Base-by-base conservation (phyloP, 768 basidiomycete genomes). In the Psilocybe sp. region DNA sequence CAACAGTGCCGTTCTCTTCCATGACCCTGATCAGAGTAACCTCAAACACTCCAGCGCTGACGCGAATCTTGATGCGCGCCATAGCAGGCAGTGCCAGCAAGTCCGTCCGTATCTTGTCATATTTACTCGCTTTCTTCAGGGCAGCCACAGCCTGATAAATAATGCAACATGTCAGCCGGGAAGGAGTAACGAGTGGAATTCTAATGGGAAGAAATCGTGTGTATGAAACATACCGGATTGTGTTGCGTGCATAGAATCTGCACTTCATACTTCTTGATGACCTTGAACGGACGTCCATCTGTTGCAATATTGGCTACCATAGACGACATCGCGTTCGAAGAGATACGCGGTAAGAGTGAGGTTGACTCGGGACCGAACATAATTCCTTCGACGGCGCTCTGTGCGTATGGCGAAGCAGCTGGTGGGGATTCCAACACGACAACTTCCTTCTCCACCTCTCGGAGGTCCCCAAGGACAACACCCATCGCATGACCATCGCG, bases 221-320 rank as follows among this genome's bases (percentile, higher is more conserved):
- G 40, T 16, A 8, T 46, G 45, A 37, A 33, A 75, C 91, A 54
- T 63, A 95, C 94, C 8, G 93, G 93, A 59, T 97, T 98, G 62
- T 98, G 95, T 58, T 89, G 86, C 1, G 85, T 70, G 63, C 95
- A 98, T 3, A 95, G 66, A 11, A 92, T 73, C 56, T 90, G 82
- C 4, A 91, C 79, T 57, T 84, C 84, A 7, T 77, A 64, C 67
- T 92, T 92, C 72, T 74, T 84, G 62, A 93, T 81, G 23, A 78
- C 70, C 67, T 86, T 89, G 54, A 89, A 66, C 13, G 85, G 73
- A 15, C 63, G 67, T 16, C 47, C 50, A 23, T 52, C 48, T 40
- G 36, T 39, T 18, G 41, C 36, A 44, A 49, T 46, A 37, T 39
- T 46, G 49, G 53, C 23, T 37, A 37, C n/a, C 32, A 40, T 45